A percentile compares a stretch with the other conserved stretches of the same genome.
Conservation (phyloP, 257 asterid genomes). For the Solanum paucissectum region DNA sequence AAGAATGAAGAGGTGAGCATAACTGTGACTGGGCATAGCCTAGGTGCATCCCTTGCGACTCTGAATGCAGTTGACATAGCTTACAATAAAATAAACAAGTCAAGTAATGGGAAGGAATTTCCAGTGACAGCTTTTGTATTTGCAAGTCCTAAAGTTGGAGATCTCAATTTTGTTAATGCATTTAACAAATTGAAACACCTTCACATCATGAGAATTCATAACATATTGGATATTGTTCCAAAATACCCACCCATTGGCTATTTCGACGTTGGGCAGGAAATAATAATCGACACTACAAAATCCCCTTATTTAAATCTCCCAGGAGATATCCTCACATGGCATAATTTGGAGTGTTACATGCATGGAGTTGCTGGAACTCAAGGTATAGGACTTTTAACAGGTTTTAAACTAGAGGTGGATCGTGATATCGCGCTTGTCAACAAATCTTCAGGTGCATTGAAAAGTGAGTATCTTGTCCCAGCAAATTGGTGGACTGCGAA, state of each 20-base stretch:
- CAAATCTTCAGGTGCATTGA: conserved; percentile 37
- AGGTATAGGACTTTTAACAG: conserved; percentile 38
- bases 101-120: conserved; percentile 34
- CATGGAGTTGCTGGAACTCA: conserved; percentile 78
- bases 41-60: conserved; percentile 70
- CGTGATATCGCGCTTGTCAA: conserved; percentile 51
- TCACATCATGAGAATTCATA: conserved; percentile 30
- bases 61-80: conserved; percentile 61
- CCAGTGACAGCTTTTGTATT: conserved; percentile 60
- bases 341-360: conserved; percentile 51
- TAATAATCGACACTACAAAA: conserved; percentile 37
- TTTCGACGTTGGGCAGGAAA: conserved; percentile 55
- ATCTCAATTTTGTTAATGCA: conserved; percentile 13
- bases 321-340: conserved; percentile 33
- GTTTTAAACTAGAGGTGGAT: conserved; percentile 43
- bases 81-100: conserved; percentile 37
- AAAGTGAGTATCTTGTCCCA: conserved; percentile 47
- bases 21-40: conserved; percentile 69
- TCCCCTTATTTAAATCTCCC: conserved; percentile 49
- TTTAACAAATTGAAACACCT: conserved; percentile 17
- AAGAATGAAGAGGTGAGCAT: conserved; percentile 63
- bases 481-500: conserved; percentile 53
- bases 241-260: conserved; percentile 36
- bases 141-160: conserved; percentile 74
- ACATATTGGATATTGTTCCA: conserved; percentile 48